Evolutionary conservation across 306 rosid genomes (phyloP), one percentile per base, ranked within the genome.

Genomic region (Phaseolus lunatus): DNA sequence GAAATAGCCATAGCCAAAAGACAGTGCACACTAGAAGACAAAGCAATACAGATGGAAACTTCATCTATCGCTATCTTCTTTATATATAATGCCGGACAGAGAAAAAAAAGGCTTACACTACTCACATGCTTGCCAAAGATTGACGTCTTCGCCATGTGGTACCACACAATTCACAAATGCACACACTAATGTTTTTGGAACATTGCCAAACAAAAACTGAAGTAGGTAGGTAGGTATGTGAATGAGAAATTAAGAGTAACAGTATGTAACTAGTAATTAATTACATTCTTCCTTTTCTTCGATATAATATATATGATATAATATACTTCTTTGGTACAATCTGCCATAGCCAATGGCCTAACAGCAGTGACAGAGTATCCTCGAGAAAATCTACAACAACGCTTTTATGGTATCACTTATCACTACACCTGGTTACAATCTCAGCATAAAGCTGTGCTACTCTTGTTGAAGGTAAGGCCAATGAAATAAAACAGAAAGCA

Each of bases 31-130:
- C 76, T 27, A 80, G 47, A 66, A 39, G 87, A 85, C 87, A 85
- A 81, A 78, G 75, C 72, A 82, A 86, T 81, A 83, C 87, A 78
- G 86, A 66, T 76, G 84, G 87, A 80, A 73, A 83, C 86, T 85
- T 93, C 90, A 84, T 86, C 89, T 70, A 84, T 90, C 91, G 23
- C 91, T 58, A 81, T 89, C 93, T 66, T 72, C 80, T 52, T 70
- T 73, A 78, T 73, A 80, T n/a, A 72, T 62, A 47, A 73, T 78
- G 80, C 29, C 35, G 41, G 76, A 71, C 43, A 75, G 73, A 84
- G 53, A 62, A 71, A 75, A 49, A 80, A 65, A 63, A 83, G 54
- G 29, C 64, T 77, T 75, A 68, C 85, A 67, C 88, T 31, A 47
- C 85, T 86, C 97, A 89, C 89, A 88, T 84, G 94, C 83, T 39